phyloP scores from a whole-genome alignment of 768 basidiomycete species.

The Termitomyces sp. region DNA sequence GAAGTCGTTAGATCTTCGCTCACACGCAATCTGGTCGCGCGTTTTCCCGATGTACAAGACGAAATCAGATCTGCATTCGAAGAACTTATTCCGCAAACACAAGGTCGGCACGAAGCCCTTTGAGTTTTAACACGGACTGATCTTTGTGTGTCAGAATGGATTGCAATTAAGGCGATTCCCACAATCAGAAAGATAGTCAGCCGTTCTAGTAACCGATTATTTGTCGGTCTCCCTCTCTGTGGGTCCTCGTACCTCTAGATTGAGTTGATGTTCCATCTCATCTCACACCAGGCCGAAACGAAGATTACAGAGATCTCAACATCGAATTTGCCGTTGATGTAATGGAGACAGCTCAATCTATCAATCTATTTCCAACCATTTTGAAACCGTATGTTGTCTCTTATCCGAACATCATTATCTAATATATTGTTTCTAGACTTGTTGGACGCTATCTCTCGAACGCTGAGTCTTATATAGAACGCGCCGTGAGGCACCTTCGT shows the following conservation, averaged over 20 bases:
- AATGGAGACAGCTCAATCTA: conserved; percentile 20
- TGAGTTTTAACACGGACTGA: neutral
- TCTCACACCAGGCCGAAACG: conserved; percentile 29
- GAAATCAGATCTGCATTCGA: conserved; percentile 38
- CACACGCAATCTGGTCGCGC: conserved; percentile 30
- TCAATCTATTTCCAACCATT: conserved; percentile 31
- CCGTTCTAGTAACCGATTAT: conserved; percentile 35
- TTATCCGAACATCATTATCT: neutral
- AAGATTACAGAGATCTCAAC: conserved; percentile 32
- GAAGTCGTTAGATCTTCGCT: conserved; percentile 24
- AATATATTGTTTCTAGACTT: conserved; percentile 2
- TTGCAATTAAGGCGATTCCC: conserved; percentile 16
- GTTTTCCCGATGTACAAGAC: conserved; percentile 36
- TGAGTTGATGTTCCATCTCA: neutral
- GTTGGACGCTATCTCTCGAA: conserved; percentile 18
- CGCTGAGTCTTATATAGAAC: conserved; percentile 16
- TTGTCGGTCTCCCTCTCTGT: conserved; percentile 44
- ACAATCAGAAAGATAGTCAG: conserved; percentile 29
- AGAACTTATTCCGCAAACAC: conserved; percentile 26
- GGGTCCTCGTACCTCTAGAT: conserved; percentile 2
- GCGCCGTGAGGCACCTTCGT: conserved; percentile 21
- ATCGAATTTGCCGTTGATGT: conserved; percentile 30
- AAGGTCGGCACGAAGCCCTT: conserved; percentile 15
- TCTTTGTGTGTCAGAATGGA: conserved; percentile 27
- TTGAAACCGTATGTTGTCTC: neutral